Conservation (phyloP, 1,284 basidiomycete species). For the Irpex sp. region DNA sequence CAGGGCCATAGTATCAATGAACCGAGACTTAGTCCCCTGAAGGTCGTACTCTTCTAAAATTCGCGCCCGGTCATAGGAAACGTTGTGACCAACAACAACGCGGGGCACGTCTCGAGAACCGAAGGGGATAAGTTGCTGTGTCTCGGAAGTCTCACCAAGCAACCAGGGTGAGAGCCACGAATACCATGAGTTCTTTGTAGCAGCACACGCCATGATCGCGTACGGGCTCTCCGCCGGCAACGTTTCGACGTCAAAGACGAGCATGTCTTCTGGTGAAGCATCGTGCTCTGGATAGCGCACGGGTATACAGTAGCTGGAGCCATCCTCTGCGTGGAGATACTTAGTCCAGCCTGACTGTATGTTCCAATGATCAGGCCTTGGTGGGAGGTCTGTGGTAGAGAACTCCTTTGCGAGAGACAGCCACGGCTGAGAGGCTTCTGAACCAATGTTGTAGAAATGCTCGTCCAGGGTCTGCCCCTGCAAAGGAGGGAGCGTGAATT, state of each 20-base stretch:
- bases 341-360: constrained; percentile 88
- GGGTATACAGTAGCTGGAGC: constrained; percentile 62
- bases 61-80: constrained; percentile 90
- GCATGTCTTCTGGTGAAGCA: constrained; percentile 63
- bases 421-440: constrained; percentile 77
- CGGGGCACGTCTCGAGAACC: constrained; percentile 52
- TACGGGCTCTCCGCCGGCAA: constrained; percentile 82
- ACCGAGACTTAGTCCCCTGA: constrained; percentile 70
- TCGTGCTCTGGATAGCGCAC: constrained; percentile 60
- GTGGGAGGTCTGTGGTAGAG: constrained; percentile 52
- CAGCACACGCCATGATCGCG: constrained; percentile 90
- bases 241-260: constrained; percentile 95
- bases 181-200: constrained; percentile 86
- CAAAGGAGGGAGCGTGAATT: constrained; percentile 82
- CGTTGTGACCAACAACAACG: constrained; percentile 91
- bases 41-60: constrained; percentile 85
- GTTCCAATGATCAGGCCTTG: constrained; percentile 72
- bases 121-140: constrained; percentile 77
- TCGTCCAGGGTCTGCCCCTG: constrained; percentile 83
- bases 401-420: constrained; percentile 71
- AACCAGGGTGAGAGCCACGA: constrained; percentile 96
- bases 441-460: constrained; percentile 86
- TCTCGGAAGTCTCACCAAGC: constrained; percentile 60
- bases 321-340: constrained; percentile 66
- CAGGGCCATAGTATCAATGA: constrained; percentile 93